Base-by-base conservation (phyloP, 2,329 filamentous ascomycete species). In the Paraphaeosphaeria sporulosa region DNA sequence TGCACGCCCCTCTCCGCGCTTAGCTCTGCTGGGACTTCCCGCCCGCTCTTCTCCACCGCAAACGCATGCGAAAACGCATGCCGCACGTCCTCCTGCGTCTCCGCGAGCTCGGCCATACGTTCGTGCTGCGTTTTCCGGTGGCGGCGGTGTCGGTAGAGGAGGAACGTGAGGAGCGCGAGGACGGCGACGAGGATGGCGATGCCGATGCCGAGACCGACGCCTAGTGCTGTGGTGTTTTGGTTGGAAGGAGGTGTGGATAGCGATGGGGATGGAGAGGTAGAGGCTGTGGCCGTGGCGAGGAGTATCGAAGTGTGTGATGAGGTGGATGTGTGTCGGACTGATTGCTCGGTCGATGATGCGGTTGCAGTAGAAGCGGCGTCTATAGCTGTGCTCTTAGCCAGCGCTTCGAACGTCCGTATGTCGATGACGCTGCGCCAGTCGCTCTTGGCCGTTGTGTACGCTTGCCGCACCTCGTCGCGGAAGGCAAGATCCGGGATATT, bases 11-110 rank as follows among this genome's bases (percentile, higher is more conserved):
- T 55, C 13, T 43, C 34, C 7, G 46, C 27, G n/a, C 49, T 48
- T 40, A 56, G 8, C 21, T 60, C 58, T 4, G 49, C 44, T 2
- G 58, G 43, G 10, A 60, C 27, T n/a, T 60, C 52, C 23, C 46
- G 36, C 5, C 58, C 52, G 32, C 46, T 36, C 36, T 52, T 44
- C 25, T 60, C 58, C 17, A 21, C 27, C 36, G 30, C 32, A 27
- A 56, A 56, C 7, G 47, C 52, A 21, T 60, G 58, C n/a, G 52
- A 52, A 8, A 48, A 51, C 15, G 43, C 53, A 8, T 30, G 19
- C 4, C 44, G 21, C 9, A 32, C 40, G n/a, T 51, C 25, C 3
- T 32, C 40, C 13, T 58, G 36, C 17, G 19, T 42, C 21, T 55
- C 44, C 23, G 17, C 23, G 38, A 27, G 36, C 21, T 48, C 49